Percentiles rank a stretch among this genome's conserved stretches.
Conservation (phyloP, 805 yeast species). For the Candida namnaoensis region DNA sequence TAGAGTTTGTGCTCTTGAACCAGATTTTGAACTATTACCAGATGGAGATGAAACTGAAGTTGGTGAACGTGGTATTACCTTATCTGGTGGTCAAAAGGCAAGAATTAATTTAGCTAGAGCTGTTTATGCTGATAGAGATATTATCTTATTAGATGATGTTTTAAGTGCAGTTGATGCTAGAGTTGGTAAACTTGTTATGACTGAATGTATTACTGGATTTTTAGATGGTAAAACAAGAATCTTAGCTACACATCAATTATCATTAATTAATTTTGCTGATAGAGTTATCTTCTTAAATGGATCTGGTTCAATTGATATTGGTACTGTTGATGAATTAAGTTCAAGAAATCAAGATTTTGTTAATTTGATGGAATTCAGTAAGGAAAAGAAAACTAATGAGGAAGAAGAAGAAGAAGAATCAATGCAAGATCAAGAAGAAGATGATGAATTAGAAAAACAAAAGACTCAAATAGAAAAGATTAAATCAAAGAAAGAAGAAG, state of each 20-base stretch:
- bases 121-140: conserved; percentile 61
- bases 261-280: conserved; percentile 62
- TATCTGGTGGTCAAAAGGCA: conserved; percentile 89
- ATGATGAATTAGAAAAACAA: conserved; percentile 13
- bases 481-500: conserved; percentile 11
- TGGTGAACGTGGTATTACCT: conserved; percentile 79
- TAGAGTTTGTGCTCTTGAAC: conserved; percentile 55
- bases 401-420: conserved; percentile 18
- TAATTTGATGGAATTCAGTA: conserved; percentile 40
- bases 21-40: conserved; percentile 58
- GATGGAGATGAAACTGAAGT: conserved; percentile 75
- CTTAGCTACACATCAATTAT: conserved; percentile 79
- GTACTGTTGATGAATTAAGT: conserved; percentile 47
- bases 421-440: conserved; percentile 21
- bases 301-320: conserved; percentile 58
- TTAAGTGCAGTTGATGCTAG: conserved; percentile 82
- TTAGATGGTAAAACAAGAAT: conserved; percentile 55
- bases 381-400: conserved; percentile 15
- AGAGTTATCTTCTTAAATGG: conserved; percentile 54
- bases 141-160: conserved; percentile 68
- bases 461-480: conserved; percentile 13
- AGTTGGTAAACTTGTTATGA: conserved; percentile 75
- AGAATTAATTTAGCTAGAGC: conserved; percentile 74
- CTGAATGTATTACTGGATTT: conserved; percentile 54
- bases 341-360: conserved; percentile 36